Conservation (phyloP, 1,284 basidiomycete genomes). For the Ustilago sp. region DNA sequence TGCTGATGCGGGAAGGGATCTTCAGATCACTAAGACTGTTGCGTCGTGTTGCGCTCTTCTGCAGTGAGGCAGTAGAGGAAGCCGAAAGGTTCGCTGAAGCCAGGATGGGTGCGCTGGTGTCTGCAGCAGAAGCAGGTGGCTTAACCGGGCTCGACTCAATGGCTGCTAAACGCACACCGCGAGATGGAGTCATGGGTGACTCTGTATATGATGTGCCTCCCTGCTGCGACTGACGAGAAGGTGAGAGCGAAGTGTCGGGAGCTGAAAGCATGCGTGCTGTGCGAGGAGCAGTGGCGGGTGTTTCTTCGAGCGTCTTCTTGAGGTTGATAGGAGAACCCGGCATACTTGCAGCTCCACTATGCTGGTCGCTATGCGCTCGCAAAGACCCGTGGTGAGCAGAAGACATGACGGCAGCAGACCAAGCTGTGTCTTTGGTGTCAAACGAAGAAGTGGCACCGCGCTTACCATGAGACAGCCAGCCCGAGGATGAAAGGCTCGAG, state of each 20-base stretch:
- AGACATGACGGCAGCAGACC: constrained; percentile 18
- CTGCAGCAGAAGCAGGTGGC: constrained; percentile 2
- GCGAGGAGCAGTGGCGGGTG: neutral
- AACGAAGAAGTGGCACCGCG: constrained; percentile 8
- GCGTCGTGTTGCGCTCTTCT: constrained; percentile 25
- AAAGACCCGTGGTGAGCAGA: neutral
- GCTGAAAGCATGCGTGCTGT: constrained; percentile 15
- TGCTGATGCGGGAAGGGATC: constrained; percentile 58
- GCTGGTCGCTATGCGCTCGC: neutral
- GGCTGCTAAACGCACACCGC: neutral
- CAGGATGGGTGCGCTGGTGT: constrained; percentile 5
- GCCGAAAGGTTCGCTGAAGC: constrained; percentile 1
- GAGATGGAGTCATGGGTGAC: neutral
- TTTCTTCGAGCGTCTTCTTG: constrained; percentile 16
- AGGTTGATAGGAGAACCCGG: constrained; percentile 18
- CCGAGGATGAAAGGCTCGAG: constrained; percentile 12
- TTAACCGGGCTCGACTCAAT: neutral
- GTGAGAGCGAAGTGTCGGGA: constrained; percentile 13
- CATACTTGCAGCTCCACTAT: constrained; percentile 5
- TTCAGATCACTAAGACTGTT: constrained; percentile 60
- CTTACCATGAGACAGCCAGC: constrained; percentile 21
- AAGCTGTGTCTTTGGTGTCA: constrained; percentile 18
- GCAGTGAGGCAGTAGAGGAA: constrained; percentile 6
- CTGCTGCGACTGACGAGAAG: neutral
- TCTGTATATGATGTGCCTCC: neutral